Conservation (phyloP, 306 rosid species). For the Ceratonia siliqua region DNA sequence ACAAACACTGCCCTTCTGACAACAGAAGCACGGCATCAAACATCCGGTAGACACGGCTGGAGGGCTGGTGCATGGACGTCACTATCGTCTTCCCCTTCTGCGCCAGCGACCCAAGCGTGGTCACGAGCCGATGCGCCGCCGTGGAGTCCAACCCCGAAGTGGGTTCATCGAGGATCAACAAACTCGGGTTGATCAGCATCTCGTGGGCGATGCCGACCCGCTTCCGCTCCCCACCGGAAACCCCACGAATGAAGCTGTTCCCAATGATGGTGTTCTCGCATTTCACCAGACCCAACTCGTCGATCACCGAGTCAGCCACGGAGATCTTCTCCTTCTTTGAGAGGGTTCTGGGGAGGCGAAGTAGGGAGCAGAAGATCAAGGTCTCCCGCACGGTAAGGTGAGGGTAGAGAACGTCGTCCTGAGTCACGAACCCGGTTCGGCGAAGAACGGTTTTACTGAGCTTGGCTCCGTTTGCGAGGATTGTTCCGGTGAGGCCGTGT, state of each 20-base stretch:
- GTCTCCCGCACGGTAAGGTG: constrained; percentile 81
- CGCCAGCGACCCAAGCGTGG: constrained; percentile 56
- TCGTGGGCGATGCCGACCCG: constrained; percentile 88
- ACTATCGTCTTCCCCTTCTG: constrained; percentile 75
- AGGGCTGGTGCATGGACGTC: constrained; percentile 83
- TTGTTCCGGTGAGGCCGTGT: constrained; percentile 53
- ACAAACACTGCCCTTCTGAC: constrained; percentile 67
- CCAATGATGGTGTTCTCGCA: constrained; percentile 76
- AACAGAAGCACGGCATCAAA: constrained; percentile 60
- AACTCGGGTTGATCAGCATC: constrained; percentile 70
- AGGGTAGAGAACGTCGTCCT: constrained; percentile 78
- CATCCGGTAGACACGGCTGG: constrained; percentile 78
- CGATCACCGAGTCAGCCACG: constrained; percentile 60
- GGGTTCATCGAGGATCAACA: constrained; percentile 76
- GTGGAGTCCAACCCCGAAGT: constrained; percentile 89
- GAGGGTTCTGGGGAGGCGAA: constrained; percentile 58
- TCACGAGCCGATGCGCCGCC: constrained; percentile 65
- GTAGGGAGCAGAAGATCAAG: constrained; percentile 72
- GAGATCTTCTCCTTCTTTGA: constrained; percentile 46
- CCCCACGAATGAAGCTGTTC: constrained; percentile 71
- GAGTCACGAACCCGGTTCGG: constrained; percentile 71
- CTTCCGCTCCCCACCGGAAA: constrained; percentile 84
- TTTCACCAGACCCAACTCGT: constrained; percentile 63
- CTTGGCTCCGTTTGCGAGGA: constrained; percentile 58
- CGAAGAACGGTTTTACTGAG: constrained; percentile 51